Percentiles rank a stretch among this genome's conserved stretches.
These are phyloP conservation scores for Musa itinerans DNA, from an alignment of 176 grass and related monocot genomes.

Conservation along the genomic window DNA sequence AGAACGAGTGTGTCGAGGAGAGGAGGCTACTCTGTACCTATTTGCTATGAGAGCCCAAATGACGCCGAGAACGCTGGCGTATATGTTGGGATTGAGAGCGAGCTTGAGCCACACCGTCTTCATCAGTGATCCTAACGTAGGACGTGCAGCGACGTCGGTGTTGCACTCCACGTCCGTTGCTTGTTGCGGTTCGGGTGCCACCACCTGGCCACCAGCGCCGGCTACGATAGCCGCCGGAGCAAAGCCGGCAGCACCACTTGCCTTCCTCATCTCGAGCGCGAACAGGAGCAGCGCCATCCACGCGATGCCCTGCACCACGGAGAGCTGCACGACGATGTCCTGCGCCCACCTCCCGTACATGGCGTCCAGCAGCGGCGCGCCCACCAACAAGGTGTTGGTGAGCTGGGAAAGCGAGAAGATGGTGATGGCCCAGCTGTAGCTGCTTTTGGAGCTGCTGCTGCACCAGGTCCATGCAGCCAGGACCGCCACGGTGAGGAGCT, in stretches of 20 bases:
- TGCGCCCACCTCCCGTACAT: constrained; percentile 95
- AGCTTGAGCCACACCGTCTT: constrained; percentile 49
- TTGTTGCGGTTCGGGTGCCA: constrained; percentile 23
- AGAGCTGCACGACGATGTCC: constrained; percentile 75
- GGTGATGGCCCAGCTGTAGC: constrained; percentile 42
- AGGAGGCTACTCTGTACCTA: constrained; percentile 27
- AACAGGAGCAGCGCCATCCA: constrained; percentile 50
- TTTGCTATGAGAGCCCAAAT: constrained; percentile 45
- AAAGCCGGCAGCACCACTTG: neutral
- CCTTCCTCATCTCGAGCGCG: constrained; percentile 59
- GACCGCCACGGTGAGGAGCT: constrained; percentile 32
- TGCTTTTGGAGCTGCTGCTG: neutral
- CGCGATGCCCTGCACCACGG: constrained; percentile 60
- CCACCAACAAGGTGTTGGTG: constrained; percentile 83
- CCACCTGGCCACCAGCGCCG: neutral
- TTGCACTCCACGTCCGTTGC: constrained; percentile 21
- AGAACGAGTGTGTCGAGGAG: neutral
- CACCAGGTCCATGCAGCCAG: constrained; percentile 34
- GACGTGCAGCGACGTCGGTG: neutral
- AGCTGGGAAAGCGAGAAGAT: constrained; percentile 68
- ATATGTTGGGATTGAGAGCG: constrained; percentile 57
- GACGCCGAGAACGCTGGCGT: constrained; percentile 62
- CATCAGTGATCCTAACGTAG: constrained; percentile 40
- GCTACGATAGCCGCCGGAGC: neutral
- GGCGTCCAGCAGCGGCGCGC: constrained; percentile 66